A percentile compares a stretch with the other conserved stretches of the same genome.
These are phyloP conservation scores for Sporothrix dimorphospora DNA, from an alignment of 2,329 filamentous ascomycete species.

Conservation along the genomic window DNA sequence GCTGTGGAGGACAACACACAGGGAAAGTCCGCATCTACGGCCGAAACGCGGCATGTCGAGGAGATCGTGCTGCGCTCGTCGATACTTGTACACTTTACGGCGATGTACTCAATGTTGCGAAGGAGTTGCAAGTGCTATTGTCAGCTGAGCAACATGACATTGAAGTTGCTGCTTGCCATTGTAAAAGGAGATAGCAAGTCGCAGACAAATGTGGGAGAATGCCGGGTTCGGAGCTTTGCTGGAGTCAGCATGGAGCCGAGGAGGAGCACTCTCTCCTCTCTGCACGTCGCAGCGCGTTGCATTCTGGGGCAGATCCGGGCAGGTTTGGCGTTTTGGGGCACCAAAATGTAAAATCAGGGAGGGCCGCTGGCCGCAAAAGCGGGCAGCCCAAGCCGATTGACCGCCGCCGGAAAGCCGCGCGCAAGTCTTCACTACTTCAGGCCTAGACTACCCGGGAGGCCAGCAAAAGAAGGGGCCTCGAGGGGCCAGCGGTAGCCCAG, in stretches of 20 bases:
- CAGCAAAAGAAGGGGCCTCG: background rate
- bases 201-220: background rate
- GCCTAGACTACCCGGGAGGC: slow-evolving; percentile 28
- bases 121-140: slow-evolving; percentile 6
- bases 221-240: background rate
- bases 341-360: background rate
- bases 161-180: background rate
- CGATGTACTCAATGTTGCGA: background rate
- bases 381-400: slow-evolving; percentile 22
- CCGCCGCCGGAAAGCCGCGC: slow-evolving; percentile 27
- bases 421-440: slow-evolving; percentile 31
- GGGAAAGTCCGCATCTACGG: slow-evolving; percentile 2
- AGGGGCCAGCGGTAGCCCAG: background rate
- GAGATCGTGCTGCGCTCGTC: background rate
- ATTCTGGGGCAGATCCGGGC: background rate
- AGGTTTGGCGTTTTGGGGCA: background rate
- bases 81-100: background rate
- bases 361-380: background rate
- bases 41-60: slow-evolving; percentile 3
- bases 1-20: slow-evolving; percentile 8
- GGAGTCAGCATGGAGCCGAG: background rate
- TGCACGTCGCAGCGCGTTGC: background rate
- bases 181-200: background rate
- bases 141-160: background rate
- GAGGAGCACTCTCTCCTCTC: background rate